These are phyloP conservation scores for Nitzschia sp. DNA, from an alignment of 108 stramenopile genomes.

Conservation along the genomic window DNA sequence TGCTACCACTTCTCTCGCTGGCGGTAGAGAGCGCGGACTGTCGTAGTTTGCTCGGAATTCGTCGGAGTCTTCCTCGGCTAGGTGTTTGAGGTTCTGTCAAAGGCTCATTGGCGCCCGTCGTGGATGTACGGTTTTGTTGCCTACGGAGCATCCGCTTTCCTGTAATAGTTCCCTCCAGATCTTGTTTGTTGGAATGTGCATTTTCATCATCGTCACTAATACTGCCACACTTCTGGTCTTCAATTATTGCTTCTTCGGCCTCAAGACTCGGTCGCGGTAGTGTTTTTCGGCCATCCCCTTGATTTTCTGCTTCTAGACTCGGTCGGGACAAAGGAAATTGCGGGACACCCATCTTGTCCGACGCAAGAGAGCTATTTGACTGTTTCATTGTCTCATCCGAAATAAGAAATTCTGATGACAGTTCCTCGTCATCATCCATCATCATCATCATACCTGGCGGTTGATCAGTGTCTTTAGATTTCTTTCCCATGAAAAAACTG, in stretches of 20 bases:
- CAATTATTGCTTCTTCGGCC: background rate
- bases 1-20: too few relatives aligned
- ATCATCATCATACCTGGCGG: background rate
- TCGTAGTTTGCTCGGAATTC: background rate
- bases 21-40: too few relatives aligned
- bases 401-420: background rate
- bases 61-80: background rate
- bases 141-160: too few relatives aligned
- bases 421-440: background rate
- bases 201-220: background rate
- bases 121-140: too few relatives aligned
- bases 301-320: background rate
- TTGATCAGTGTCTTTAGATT: background rate
- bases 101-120: too few relatives aligned
- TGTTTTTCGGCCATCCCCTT: background rate
- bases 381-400: background rate
- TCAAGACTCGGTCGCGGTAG: background rate
- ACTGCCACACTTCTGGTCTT: background rate
- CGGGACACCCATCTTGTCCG: background rate
- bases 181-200: background rate
- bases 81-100: too few relatives aligned
- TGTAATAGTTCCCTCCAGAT: background rate
- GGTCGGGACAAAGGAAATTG: background rate
- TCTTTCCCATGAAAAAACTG: background rate
- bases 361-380: too few relatives aligned